Evolutionary conservation across 2,329 filamentous ascomycete genomes (phyloP).

Genomic region (Diaporthe citriasiana): DNA sequence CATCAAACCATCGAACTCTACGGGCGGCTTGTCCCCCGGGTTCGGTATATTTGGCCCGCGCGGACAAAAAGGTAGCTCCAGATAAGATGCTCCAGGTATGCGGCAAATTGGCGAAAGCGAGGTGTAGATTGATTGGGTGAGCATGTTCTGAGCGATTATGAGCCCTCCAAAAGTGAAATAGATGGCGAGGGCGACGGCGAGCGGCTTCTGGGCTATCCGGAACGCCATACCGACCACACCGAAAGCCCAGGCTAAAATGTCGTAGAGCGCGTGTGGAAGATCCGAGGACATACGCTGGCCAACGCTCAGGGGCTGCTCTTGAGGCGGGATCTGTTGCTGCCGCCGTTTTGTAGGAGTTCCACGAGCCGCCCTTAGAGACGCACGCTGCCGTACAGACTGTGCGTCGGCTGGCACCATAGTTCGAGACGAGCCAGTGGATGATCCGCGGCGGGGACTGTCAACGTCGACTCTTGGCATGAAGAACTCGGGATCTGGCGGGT

Average conservation of each 20-base stretch:
- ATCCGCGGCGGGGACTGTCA: conserved; percentile 53
- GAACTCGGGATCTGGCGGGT: conserved; percentile 65
- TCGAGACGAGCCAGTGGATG: conserved; percentile 52
- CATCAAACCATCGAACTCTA: conserved; percentile 83
- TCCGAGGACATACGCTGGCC: conserved; percentile 53
- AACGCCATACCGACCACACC: conserved; percentile 72
- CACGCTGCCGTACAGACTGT: conserved; percentile 45
- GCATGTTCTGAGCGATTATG: conserved; percentile 72
- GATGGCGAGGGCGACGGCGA: conserved; percentile 72
- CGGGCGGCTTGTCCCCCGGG: conserved; percentile 48
- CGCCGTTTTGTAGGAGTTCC: conserved; percentile 44
- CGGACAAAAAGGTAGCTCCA: conserved; percentile 76
- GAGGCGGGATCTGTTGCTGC: not conserved
- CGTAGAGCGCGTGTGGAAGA: conserved; percentile 56
- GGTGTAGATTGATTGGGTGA: conserved; percentile 71
- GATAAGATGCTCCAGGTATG: conserved; percentile 73
- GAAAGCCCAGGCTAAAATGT: conserved; percentile 62
- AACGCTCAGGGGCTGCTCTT: conserved; percentile 46
- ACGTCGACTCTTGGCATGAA: conserved; percentile 65
- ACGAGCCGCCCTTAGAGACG: conserved; percentile 44
- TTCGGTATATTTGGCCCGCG: conserved; percentile 40
- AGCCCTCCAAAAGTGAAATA: conserved; percentile 72
- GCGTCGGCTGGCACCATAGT: conserved; percentile 52
- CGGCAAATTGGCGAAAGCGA: conserved; percentile 79
- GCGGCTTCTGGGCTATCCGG: conserved; percentile 72